Base-by-base conservation (phyloP, 2,329 filamentous ascomycete genomes). In the Chaetomium olivaceum region DNA sequence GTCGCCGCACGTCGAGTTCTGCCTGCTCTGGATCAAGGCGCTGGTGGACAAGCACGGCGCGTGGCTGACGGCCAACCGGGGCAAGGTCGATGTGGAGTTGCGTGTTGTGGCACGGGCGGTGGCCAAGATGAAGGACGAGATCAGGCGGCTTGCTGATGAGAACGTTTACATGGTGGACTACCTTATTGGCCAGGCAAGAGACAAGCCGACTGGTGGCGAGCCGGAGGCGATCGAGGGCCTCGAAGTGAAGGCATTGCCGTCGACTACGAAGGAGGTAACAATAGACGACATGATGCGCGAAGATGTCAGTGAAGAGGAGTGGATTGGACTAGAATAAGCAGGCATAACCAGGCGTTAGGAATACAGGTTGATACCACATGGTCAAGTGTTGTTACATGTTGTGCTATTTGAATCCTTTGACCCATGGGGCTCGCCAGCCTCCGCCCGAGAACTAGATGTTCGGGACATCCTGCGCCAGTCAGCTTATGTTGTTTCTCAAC, bases 1-100 rank as follows among this genome's bases (percentile, higher is more conserved):
- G 74, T 93, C 90, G 1, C 94, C 93, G 1, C 94, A 97, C 80
- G 85, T 99, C 4, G 95, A 99, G 79, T 96, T 98, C 78, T 96
- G 95, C 73, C 81, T 99, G 54, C 80, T 94, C 9, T 99, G 95
- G 95, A 91, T 97, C 73, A 91, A 95, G 77, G 88, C 91, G 1
- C 79, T 90, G 39, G 82, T 98, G 65, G 90, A 91, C 72, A 88
- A 88, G 72, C 94, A 98, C 76, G 95, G 95, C 39, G 84, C 90
- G 25, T 94, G 90, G 83, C 84, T 99, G 72, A 91, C 92, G 65
- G 90, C 93, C 43, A 90, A 94, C 76, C 84, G 90, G 25, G 89
- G 86, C 61, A 89, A 90, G 71, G 88, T 95, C 39, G 92, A 94
- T 46, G 86, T 94, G 2, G 95, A 98, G 77, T 80, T 98, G 69